Evolutionary conservation across 495 filamentous ascomycete species (phyloP), one percentile per base, ranked within the genome.

Genomic region (Aspergillus taichungensis): DNA sequence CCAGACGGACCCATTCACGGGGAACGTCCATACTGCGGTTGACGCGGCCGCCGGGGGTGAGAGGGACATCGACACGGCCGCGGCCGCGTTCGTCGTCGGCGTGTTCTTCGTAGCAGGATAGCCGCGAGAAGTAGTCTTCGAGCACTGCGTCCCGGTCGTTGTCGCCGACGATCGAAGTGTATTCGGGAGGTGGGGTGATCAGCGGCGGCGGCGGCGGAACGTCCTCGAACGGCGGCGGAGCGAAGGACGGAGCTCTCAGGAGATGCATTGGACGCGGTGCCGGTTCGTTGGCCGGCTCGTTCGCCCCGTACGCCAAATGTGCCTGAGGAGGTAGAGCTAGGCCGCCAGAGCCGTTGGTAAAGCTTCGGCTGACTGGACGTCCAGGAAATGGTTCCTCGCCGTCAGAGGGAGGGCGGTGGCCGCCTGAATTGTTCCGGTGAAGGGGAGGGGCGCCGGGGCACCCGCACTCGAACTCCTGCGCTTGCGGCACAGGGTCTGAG

Each of bases 141-240:
- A 98, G 67, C 6, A 69, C 64, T 0, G 87, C 81, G 45, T 85
- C 84, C n/a, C 81, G 76, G 43, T 80, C 80, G n/a, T 78, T 77
- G 44, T 87, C 75, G 32, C 83, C 85, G n/a, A 95, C 79, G 40
- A 97, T 84, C 24, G 71, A 70, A 12, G 90, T 87, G 51, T 98
- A 98, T 42, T 84, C 80, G 0, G 92, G 92, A 3, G 92, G 92
- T 1, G 90, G 90, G 0, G 89, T 94, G 43, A 87, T 63, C 30
- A 92, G 59, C 3, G 83, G 83, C 37, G 86, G 94, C 2, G 91
- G 89, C n/a, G 91, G 85, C 11, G 82, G 75, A 7, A 94, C 84
- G 12, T 85, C 86, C 45, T 95, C 86, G 52, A 97, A 98, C 0
- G 90, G 75, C 0, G 92, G 92, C 1, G 92, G 92, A 40, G 91